phyloP scores from a whole-genome alignment of 2,329 filamentous ascomycete genomes.

The Exophiala sp. region DNA sequence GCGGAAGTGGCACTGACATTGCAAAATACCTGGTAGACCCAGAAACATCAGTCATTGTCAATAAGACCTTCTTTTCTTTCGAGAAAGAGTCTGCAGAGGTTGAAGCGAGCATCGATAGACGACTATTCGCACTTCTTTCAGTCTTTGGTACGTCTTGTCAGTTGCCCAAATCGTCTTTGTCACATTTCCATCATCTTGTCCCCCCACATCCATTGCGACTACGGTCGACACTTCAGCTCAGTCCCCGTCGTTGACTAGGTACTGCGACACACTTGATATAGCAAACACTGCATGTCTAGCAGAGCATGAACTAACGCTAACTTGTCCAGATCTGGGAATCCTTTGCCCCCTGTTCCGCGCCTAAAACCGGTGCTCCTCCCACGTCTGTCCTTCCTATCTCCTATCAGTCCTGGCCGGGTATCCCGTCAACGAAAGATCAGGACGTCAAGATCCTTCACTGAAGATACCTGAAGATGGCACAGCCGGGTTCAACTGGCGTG shows the following conservation, averaged over 20 bases:
- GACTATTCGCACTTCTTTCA: not conserved
- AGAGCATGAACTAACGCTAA: no score
- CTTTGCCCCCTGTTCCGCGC: no score
- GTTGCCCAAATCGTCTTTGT: no score
- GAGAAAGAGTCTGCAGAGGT: slow-evolving; percentile 3
- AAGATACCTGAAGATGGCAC: slow-evolving; percentile 51
- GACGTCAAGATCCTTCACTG: slow-evolving; percentile 4
- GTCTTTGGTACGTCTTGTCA: not conserved
- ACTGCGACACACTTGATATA: no score
- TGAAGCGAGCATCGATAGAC: slow-evolving; percentile 4
- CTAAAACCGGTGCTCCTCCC: no score
- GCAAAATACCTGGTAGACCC: slow-evolving; percentile 11
- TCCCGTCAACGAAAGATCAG: slow-evolving; percentile 7
- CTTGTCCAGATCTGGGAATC: no score
- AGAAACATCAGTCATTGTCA: slow-evolving; percentile 9
- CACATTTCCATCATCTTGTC: slow-evolving; percentile 6
- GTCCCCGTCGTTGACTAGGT: not conserved
- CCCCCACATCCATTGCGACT: slow-evolving; percentile 37
- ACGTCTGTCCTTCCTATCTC: no score
- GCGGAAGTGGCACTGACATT: slow-evolving; percentile 7
- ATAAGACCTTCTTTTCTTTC: slow-evolving; percentile 5
- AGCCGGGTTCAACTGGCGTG: slow-evolving; percentile 52
- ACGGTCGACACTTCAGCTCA: not conserved
- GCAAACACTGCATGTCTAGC: no score
- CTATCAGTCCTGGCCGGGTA: not conserved